A percentile compares a stretch with the other conserved stretches of the same genome.
These are phyloP conservation scores for Globisporangium ultimum DNA, from an alignment of 352 stramenopile species.

Conservation along the genomic window DNA sequence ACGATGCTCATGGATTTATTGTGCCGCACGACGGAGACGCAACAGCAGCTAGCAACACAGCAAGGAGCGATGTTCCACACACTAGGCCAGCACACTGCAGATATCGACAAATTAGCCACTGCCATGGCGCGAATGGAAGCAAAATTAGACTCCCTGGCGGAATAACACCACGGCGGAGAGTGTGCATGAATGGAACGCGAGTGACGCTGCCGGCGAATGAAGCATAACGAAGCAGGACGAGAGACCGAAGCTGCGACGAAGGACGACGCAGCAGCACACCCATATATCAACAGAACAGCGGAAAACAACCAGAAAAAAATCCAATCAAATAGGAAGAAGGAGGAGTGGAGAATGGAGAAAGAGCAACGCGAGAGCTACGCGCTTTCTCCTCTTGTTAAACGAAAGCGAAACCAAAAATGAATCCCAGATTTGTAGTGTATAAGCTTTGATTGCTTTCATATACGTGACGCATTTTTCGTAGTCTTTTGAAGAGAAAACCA, in stretches of 20 bases:
- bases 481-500: too few relatives aligned
- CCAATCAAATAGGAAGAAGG: background rate
- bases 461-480: too few relatives aligned
- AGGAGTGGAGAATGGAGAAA: slow-evolving; percentile 10
- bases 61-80: slow-evolving; percentile 89
- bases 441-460: slow-evolving; percentile 13
- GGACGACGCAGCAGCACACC: too few relatives aligned
- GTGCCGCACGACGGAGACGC: slow-evolving; percentile 84
- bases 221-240: too few relatives aligned
- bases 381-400: background rate
- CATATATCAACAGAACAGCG: too few relatives aligned
- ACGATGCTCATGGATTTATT: slow-evolving; percentile 89
- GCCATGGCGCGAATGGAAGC: slow-evolving; percentile 88
- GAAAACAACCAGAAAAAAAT: too few relatives aligned
- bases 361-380: background rate
- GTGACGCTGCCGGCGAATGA: too few relatives aligned
- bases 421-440: slow-evolving; percentile 31
- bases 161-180: slow-evolving; percentile 31
- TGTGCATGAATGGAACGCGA: too few relatives aligned
- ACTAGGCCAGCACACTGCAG: slow-evolving; percentile 86
- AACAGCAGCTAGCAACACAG: slow-evolving; percentile 89
- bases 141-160: slow-evolving; percentile 82
- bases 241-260: too few relatives aligned
- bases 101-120: slow-evolving; percentile 85
- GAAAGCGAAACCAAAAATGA: slow-evolving; percentile 7